These are phyloP conservation scores for Lentithecium fluviatile DNA, from an alignment of 495 filamentous ascomycete species.

Conservation along the genomic window DNA sequence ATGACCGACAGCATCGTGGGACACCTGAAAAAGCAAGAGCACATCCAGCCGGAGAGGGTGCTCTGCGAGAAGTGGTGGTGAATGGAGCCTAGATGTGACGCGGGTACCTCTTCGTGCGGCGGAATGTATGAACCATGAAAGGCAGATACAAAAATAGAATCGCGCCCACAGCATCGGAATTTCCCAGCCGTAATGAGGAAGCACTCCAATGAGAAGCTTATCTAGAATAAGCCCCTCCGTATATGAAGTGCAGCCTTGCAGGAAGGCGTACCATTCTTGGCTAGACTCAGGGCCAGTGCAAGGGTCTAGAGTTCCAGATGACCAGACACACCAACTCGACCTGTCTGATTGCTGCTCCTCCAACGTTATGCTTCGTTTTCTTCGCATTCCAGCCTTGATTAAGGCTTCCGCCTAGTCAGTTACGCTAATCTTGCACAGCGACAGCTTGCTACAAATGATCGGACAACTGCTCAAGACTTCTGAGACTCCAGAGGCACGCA, in stretches of 20 bases:
- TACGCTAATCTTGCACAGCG: not conserved
- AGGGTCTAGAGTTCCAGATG: not conserved
- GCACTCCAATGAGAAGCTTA: not conserved
- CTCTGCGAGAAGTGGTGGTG: slow-evolving; percentile 91
- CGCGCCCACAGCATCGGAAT: no score
- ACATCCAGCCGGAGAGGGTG: slow-evolving; percentile 57
- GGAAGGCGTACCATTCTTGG: not conserved
- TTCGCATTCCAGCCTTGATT: not conserved
- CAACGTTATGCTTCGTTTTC: not conserved
- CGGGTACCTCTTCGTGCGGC: no score
- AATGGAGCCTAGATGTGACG: no score
- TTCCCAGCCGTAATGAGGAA: not conserved
- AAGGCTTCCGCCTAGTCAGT: not conserved
- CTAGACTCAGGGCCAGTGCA: not conserved
- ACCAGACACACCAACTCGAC: not conserved
- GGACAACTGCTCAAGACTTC: not conserved
- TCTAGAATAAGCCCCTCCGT: not conserved
- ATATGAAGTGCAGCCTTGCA: not conserved
- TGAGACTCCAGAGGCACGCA: not conserved
- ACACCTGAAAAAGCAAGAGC: slow-evolving; percentile 50
- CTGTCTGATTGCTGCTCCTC: not conserved
- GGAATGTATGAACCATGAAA: no score
- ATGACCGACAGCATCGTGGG: slow-evolving; percentile 81
- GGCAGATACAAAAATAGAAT: no score
- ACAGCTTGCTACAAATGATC: not conserved